Conservation (phyloP, 495 filamentous ascomycete genomes). For the Penicillium verhagenii region DNA sequence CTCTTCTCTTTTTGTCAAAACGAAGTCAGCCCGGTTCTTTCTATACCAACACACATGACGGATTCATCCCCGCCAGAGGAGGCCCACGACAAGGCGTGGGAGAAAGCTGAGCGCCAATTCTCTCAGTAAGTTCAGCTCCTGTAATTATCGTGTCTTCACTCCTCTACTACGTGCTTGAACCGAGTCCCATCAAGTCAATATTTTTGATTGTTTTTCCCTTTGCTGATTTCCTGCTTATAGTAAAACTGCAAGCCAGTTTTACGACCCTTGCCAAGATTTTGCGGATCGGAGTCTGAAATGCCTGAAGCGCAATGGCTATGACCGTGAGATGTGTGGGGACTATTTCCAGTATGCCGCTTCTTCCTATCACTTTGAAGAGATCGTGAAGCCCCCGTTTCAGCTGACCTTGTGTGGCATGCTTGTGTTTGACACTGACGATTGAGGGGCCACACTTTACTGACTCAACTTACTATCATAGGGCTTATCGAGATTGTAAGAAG, state of each 20-base stretch:
- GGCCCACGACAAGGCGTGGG: conserved; percentile 33
- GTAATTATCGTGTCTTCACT: neutral
- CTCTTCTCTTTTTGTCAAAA: too few relatives aligned
- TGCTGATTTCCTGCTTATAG: conserved; percentile 42
- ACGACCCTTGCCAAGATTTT: conserved; percentile 94
- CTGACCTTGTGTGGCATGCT: conserved; percentile 4
- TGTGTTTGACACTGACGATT: neutral
- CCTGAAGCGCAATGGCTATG: conserved; percentile 79
- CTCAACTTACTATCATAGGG: conserved; percentile 48
- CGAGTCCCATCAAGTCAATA: neutral
- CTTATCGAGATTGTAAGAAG: conserved; percentile 93
- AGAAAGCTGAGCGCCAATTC: conserved; percentile 41
- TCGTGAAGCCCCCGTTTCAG: neutral
- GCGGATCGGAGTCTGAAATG: conserved; percentile 82
- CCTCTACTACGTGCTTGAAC: neutral
- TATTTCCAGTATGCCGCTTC: conserved; percentile 77
- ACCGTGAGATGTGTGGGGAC: conserved; percentile 83
- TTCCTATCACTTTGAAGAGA: neutral
- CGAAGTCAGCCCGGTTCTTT: too few relatives aligned
- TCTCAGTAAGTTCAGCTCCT: conserved; percentile 30
- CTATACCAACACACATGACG: neutral
- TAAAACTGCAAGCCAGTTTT: conserved; percentile 80
- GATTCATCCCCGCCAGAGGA: conserved; percentile 19
- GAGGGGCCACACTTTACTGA: conserved; percentile 1
- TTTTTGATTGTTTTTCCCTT: neutral